phyloP scores from a whole-genome alignment of 805 yeast genomes.

The Candida arabinofermentans region DNA sequence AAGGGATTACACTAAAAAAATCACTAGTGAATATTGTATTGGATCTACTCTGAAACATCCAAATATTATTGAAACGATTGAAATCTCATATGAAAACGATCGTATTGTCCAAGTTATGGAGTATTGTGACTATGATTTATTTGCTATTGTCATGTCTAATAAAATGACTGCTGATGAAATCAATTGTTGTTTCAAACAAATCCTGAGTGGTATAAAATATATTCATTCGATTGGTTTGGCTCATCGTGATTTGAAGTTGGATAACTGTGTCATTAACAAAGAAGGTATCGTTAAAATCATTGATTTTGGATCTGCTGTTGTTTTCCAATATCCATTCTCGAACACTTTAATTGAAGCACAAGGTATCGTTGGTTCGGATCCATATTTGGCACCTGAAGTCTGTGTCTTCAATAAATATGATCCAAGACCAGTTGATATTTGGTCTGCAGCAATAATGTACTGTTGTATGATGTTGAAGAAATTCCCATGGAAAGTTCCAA shows the following conservation, averaged over 20 bases:
- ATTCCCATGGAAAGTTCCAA: conserved; percentile 95
- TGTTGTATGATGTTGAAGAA: conserved; percentile 89
- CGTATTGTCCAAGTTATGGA: conserved; percentile 90
- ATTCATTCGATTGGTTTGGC: conserved; percentile 83
- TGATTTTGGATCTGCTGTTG: conserved; percentile 92
- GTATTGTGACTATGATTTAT: conserved; percentile 87
- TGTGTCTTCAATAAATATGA: conserved; percentile 78
- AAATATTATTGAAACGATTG: conserved; percentile 86
- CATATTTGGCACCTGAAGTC: conserved; percentile 90
- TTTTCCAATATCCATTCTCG: conserved; percentile 81
- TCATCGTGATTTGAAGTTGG: conserved; percentile 87
- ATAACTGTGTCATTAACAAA: conserved; percentile 82
- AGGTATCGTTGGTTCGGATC: conserved; percentile 86
- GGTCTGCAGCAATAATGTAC: conserved; percentile 89
- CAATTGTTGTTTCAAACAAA: conserved; percentile 86
- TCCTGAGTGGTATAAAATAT: conserved; percentile 75
- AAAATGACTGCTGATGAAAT: conserved; percentile 78
- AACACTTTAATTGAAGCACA: conserved; percentile 69
- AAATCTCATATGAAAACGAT: conserved; percentile 84
- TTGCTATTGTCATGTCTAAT: conserved; percentile 92
- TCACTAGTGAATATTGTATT: conserved; percentile 91
- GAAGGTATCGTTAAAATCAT: conserved; percentile 86
- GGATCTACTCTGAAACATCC: conserved; percentile 89
- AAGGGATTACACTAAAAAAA: conserved; percentile 86
- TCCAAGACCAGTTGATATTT: conserved; percentile 89